A percentile compares a stretch with the other conserved stretches of the same genome.
Evolutionary conservation across 2,329 filamentous ascomycete genomes (phyloP).

Genomic region (Sclerotinia trifoliorum): DNA sequence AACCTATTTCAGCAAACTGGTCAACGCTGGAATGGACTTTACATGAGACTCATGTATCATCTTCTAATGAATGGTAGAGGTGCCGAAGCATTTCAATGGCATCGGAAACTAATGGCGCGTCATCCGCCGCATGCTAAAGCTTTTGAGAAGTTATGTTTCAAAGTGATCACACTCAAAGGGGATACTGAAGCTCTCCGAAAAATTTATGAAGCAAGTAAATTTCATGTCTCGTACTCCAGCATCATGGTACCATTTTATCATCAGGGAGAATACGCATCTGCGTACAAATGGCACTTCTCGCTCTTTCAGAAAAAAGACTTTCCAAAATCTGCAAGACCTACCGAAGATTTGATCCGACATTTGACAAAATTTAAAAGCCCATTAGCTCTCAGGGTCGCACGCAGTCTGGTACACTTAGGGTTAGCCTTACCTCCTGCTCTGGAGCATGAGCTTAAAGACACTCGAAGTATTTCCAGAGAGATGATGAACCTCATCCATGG

Average conservation of each 20-base stretch:
- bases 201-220: slow-evolving; percentile 44
- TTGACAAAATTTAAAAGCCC: slow-evolving; percentile 39
- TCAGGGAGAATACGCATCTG: slow-evolving; percentile 42
- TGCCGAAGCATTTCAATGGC: slow-evolving; percentile 33
- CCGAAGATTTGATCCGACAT: slow-evolving; percentile 45
- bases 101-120: slow-evolving; percentile 33
- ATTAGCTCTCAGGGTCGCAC: slow-evolving; percentile 32
- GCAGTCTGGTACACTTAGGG: slow-evolving; percentile 33
- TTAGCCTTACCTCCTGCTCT: slow-evolving; percentile 30
- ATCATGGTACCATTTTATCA: slow-evolving; percentile 45
- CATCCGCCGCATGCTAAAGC: slow-evolving; percentile 40
- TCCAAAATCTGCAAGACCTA: slow-evolving; percentile 42
- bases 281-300: slow-evolving; percentile 48
- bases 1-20: slow-evolving; percentile 44
- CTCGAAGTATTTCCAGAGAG: slow-evolving; percentile 35
- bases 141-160: slow-evolving; percentile 42
- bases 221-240: slow-evolving; percentile 45
- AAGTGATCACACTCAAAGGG: slow-evolving; percentile 29
- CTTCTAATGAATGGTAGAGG: slow-evolving; percentile 36
- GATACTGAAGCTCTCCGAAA: slow-evolving; percentile 42
- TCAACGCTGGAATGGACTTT: slow-evolving; percentile 42
- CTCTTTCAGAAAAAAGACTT: slow-evolving; percentile 45
- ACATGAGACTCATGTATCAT: slow-evolving; percentile 46
- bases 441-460: slow-evolving; percentile 22
- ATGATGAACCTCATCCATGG: slow-evolving; percentile 40